phyloP scores from a whole-genome alignment of 2,329 filamentous ascomycete species.

The Rutstroemia sp. region DNA sequence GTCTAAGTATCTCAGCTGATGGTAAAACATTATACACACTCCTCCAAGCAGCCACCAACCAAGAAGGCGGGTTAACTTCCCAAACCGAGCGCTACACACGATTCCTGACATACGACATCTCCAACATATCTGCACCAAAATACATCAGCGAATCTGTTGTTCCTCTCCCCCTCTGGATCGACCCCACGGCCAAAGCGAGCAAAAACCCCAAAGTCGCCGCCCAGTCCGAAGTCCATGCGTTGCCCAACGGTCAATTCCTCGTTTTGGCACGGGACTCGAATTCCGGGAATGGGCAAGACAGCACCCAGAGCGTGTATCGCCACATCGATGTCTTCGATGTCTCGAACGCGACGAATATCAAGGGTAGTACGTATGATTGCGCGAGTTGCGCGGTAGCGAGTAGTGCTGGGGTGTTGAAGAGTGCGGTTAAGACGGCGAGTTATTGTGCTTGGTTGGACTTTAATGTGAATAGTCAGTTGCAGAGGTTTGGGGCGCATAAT shows the following conservation, averaged over 20 bases:
- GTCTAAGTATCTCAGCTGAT: conserved; percentile 53
- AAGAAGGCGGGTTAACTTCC: conserved; percentile 51
- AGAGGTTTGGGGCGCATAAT: conserved; percentile 60
- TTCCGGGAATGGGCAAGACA: conserved; percentile 48
- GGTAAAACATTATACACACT: conserved; percentile 58
- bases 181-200: conserved; percentile 35
- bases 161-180: conserved; percentile 50
- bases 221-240: conserved; percentile 61
- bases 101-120: conserved; percentile 57
- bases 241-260: conserved; percentile 57
- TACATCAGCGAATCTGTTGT: conserved; percentile 59
- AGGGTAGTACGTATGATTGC: conserved; percentile 35
- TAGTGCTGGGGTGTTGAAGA: conserved; percentile 44
- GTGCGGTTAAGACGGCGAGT: conserved; percentile 46
- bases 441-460: conserved; percentile 63
- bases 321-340: conserved; percentile 65
- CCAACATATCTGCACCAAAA: conserved; percentile 32
- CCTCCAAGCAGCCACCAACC: conserved; percentile 56
- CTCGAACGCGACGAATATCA: conserved; percentile 52
- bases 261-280: conserved; percentile 57
- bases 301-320: conserved; percentile 52
- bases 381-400: conserved; percentile 30
- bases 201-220: conserved; percentile 49
- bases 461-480: conserved; percentile 58
- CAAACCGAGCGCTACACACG: conserved; percentile 50